A percentile compares a stretch with the other conserved stretches of the same genome.
Conservation (phyloP, 148 eudicot species). For the Rhododendron ovatum region DNA sequence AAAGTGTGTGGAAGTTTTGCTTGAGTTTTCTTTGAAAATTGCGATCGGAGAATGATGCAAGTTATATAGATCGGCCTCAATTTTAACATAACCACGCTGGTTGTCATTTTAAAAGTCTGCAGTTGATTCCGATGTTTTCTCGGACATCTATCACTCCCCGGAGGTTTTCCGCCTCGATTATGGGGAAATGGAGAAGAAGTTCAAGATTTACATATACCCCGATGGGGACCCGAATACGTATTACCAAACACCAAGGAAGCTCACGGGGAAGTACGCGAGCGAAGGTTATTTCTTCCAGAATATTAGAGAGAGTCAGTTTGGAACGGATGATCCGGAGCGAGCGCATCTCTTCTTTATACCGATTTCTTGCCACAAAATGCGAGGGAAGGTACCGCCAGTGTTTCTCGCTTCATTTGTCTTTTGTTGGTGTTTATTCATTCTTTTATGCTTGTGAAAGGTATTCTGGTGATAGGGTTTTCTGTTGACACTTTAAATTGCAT, state of each 20-base stretch:
- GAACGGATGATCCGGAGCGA: slow-evolving; percentile 63
- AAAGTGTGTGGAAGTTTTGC: no score
- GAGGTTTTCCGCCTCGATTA: slow-evolving; percentile 59
- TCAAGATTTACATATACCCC: slow-evolving; percentile 71
- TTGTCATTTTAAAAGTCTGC: neutral
- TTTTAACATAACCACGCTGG: neutral
- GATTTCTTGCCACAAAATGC: slow-evolving; percentile 91
- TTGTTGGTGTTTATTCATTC: neutral
- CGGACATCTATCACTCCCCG: slow-evolving; percentile 59
- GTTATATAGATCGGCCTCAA: no score
- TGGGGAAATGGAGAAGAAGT: slow-evolving; percentile 69
- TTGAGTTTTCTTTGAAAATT: no score
- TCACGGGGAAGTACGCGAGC: slow-evolving; percentile 80
- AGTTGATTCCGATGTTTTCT: slow-evolving; percentile 8
- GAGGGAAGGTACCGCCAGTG: slow-evolving; percentile 54
- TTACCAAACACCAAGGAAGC: slow-evolving; percentile 86
- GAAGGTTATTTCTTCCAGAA: slow-evolving; percentile 96
- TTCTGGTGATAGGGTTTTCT: neutral
- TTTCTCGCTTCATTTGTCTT: neutral
- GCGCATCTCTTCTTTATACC: slow-evolving; percentile 87
- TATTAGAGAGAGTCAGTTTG: slow-evolving; percentile 64
- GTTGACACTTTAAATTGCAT: neutral
- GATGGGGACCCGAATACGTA: slow-evolving; percentile 78
- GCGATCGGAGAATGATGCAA: no score
- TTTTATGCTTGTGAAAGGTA: neutral